Percentiles rank a stretch among this genome's conserved stretches.
These are phyloP conservation scores for Atkinsonella hypoxylon DNA, from an alignment of 2,329 filamentous ascomycete genomes.

Conservation along the genomic window DNA sequence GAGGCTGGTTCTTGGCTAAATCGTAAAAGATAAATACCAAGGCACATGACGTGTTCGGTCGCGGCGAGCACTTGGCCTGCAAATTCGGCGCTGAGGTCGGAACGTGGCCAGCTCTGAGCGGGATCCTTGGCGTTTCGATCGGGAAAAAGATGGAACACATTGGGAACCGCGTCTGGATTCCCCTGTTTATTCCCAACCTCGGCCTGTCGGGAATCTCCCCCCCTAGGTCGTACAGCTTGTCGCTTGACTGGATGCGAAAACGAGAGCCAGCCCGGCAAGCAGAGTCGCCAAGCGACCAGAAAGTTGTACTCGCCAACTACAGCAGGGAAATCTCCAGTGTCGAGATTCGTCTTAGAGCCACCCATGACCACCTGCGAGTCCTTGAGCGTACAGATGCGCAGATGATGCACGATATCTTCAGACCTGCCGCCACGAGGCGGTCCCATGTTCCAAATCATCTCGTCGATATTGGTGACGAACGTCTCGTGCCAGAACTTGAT, in stretches of 20 bases:
- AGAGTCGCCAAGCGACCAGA: conserved; percentile 11
- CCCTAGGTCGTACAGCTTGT: conserved; percentile 7
- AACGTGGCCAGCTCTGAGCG: conserved; percentile 1
- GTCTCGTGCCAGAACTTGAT: conserved; percentile 9
- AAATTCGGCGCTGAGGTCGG: conserved; percentile 11
- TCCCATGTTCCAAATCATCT: conserved; percentile 8
- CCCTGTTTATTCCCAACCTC: background rate
- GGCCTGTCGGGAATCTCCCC: conserved; percentile 5
- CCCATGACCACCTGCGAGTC: conserved; percentile 11
- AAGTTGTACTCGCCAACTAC: conserved; percentile 12
- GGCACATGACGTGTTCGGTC: conserved; percentile 11
- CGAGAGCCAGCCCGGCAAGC: conserved; percentile 9
- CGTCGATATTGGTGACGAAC: conserved; percentile 7
- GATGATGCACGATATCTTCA: conserved; percentile 11
- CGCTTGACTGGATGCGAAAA: conserved; percentile 10
- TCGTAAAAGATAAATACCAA: conserved; percentile 11
- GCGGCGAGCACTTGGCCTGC: conserved; percentile 11
- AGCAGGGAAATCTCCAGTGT: conserved; percentile 8
- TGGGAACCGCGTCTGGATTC: background rate
- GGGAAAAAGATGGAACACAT: background rate
- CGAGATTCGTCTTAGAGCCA: conserved; percentile 7
- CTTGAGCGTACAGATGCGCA: conserved; percentile 9
- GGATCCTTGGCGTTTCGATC: background rate
- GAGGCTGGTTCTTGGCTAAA: conserved; percentile 6
- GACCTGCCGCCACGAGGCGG: conserved; percentile 5